Conservation (phyloP, 176 grass and related monocot genomes). For the Poa pratensis region DNA sequence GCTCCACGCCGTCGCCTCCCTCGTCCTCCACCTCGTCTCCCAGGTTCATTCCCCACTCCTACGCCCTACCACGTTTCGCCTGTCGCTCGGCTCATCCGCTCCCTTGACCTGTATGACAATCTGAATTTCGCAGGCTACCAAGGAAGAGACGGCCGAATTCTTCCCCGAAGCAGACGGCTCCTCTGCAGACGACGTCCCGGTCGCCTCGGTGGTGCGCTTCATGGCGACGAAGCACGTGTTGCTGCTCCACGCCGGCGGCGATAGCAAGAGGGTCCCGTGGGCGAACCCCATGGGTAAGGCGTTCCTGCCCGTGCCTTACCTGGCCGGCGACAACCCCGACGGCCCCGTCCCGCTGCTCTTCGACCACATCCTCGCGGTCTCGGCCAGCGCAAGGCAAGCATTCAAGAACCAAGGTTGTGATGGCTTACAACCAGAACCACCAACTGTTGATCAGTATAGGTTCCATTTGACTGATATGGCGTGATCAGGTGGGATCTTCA, state of each 20-base stretch:
- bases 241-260: constrained; percentile 89
- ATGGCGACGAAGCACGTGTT: constrained; percentile 74
- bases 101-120: constrained; percentile 17
- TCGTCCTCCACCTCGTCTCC: constrained; percentile 59
- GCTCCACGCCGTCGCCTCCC: constrained; percentile 71
- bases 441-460: constrained; percentile 10
- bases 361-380: constrained; percentile 88
- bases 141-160: constrained; percentile 47
- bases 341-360: constrained; percentile 85
- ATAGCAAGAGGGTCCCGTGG: constrained; percentile 96
- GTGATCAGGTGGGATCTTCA: constrained; percentile 87
- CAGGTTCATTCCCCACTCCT: constrained; percentile 46
- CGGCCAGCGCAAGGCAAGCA: constrained; percentile 84
- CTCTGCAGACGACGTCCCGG: constrained; percentile 23
- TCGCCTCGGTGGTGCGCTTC: constrained; percentile 38
- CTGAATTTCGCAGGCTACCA: constrained; percentile 50
- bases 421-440: background rate
- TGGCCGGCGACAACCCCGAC: constrained; percentile 77
- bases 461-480: constrained; percentile 28
- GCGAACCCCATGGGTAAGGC: constrained; percentile 96
- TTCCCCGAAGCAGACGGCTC: background rate
- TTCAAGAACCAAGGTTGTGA: constrained; percentile 83
- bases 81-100: background rate
- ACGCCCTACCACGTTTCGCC: background rate
- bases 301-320: constrained; percentile 82